Evolutionary conservation across 306 rosid genomes (phyloP).

Genomic region (Dryas octopetala): DNA sequence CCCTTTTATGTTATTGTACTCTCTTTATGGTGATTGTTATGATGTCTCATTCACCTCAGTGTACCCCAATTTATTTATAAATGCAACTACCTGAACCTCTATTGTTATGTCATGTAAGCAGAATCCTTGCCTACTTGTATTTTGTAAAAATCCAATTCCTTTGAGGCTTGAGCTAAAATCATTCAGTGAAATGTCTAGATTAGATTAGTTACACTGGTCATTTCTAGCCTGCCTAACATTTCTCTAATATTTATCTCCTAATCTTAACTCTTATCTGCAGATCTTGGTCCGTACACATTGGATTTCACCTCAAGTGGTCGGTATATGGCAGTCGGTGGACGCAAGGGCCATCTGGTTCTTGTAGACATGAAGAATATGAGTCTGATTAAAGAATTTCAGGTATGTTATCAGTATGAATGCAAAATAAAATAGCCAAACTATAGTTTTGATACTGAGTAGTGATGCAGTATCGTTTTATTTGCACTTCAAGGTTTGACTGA

Average conservation of each 20-base stretch:
- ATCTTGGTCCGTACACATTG: conserved; percentile 74
- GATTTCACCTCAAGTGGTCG: conserved; percentile 81
- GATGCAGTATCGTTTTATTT: background rate
- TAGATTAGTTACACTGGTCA: background rate
- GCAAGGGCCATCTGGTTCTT: conserved; percentile 83
- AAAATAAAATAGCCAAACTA: background rate
- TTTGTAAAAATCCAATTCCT: background rate
- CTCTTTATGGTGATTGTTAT: too few relatives aligned
- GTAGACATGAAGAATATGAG: conserved; percentile 64
- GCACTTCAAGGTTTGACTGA: background rate
- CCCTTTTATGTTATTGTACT: background rate
- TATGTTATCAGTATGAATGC: conserved; percentile 18
- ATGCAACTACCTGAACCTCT: too few relatives aligned
- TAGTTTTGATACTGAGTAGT: background rate
- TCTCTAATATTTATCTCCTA: background rate
- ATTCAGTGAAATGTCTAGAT: background rate
- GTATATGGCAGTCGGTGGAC: conserved; percentile 73
- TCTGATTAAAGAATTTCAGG: conserved; percentile 79
- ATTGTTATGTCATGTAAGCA: too few relatives aligned
- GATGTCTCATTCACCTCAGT: background rate
- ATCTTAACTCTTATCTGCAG: conserved; percentile 45
- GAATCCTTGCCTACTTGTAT: too few relatives aligned
- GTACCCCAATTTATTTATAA: too few relatives aligned
- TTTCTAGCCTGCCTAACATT: background rate
- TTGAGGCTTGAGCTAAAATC: background rate